A percentile compares a stretch with the other conserved stretches of the same genome.
Conservation (phyloP, 805 yeast species). For the Saccharomycopsis sp. region DNA sequence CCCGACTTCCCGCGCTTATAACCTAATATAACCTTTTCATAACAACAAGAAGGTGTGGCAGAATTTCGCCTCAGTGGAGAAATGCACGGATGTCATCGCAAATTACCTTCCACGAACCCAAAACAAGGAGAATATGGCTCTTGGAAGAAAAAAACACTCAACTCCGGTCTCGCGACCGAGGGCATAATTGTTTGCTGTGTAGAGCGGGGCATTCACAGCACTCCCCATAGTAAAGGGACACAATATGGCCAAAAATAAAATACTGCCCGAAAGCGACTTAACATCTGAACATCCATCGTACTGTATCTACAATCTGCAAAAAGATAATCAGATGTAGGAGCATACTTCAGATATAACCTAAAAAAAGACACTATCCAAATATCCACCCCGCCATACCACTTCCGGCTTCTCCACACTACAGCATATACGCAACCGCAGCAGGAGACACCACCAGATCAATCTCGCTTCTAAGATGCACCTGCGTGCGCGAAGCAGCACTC, state of each 20-base stretch:
- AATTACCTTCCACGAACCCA: no score
- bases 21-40: no score
- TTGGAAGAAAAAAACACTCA: neutral
- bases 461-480: neutral
- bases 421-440: neutral
- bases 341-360: neutral
- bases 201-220: no score
- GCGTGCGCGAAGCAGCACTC: neutral
- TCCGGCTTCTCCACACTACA: neutral
- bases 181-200: no score
- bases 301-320: no score
- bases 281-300: neutral
- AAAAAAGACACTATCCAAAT: neutral
- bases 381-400: neutral
- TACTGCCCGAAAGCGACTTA: no score
- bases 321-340: no score
- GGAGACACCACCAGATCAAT: neutral
- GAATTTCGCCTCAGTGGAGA: no score
- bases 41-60: no score
- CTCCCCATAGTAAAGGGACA: no score
- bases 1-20: no score
- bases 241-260: no score
- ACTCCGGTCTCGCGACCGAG: neutral
- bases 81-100: neutral
- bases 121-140: neutral